phyloP scores from a whole-genome alignment of 2,329 filamentous ascomycete genomes.

The Trichophyton simii region DNA sequence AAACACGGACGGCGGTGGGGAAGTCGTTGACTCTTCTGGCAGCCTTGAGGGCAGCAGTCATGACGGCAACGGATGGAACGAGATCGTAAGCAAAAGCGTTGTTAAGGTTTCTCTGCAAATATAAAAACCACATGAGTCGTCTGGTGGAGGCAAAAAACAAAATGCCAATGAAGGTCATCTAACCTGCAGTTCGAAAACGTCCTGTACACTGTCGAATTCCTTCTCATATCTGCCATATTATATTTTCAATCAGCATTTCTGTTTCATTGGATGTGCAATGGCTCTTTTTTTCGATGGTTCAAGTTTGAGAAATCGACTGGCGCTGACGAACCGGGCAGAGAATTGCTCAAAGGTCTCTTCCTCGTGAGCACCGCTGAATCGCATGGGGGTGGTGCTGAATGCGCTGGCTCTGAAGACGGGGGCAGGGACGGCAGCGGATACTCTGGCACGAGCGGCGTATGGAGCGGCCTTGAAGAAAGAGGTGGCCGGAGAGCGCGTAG shows the following conservation, averaged over 20 bases:
- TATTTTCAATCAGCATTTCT: not conserved
- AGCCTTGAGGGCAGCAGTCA: conserved; percentile 82
- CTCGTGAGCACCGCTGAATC: conserved; percentile 51
- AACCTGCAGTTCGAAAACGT: conserved; percentile 99
- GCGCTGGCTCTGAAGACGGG: conserved; percentile 53
- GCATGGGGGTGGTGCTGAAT: conserved; percentile 43
- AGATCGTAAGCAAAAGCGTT: conserved; percentile 99
- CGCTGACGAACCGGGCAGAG: conserved; percentile 64
- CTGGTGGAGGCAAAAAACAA: not conserved
- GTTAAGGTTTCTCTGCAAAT: conserved; percentile 74
- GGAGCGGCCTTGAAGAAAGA: conserved; percentile 50
- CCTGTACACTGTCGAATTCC: conserved; percentile 94
- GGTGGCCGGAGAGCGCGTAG: conserved; percentile 44
- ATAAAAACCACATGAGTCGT: not conserved
- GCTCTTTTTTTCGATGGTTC: no score
- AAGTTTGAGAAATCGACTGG: not conserved
- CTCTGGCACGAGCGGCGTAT: conserved; percentile 46
- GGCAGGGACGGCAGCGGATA: conserved; percentile 41
- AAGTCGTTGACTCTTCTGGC: conserved; percentile 96
- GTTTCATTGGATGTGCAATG: not conserved
- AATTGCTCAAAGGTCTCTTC: conserved; percentile 99
- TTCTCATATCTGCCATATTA: conserved; percentile 71
- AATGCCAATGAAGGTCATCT: conserved; percentile 21
- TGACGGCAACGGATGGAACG: conserved; percentile 82
- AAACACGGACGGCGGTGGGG: conserved; percentile 94